A percentile compares a stretch with the other conserved stretches of the same genome.
These are phyloP conservation scores for Trichophyton schoenleinii DNA, from an alignment of 2,329 filamentous ascomycete genomes.

Conservation along the genomic window DNA sequence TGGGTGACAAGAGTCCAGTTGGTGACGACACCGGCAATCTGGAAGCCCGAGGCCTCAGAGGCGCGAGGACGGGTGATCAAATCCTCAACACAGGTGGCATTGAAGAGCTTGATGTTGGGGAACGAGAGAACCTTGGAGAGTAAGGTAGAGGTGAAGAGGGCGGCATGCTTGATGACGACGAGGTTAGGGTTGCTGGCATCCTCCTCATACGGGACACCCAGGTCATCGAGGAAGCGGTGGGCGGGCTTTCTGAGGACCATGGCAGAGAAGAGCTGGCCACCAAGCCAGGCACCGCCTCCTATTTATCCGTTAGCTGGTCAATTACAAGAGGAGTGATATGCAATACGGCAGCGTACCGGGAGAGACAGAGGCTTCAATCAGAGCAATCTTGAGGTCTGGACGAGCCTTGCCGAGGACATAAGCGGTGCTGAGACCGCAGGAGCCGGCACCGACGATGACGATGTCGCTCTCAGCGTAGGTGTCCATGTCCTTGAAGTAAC, in stretches of 20 bases:
- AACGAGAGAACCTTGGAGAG: conserved; percentile 70
- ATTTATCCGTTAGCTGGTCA: not conserved
- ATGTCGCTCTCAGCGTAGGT: conserved; percentile 84
- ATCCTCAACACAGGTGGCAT: conserved; percentile 84
- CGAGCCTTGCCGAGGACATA: conserved; percentile 73
- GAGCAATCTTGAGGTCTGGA: conserved; percentile 81
- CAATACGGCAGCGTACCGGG: conserved; percentile 38
- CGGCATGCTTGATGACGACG: conserved; percentile 88
- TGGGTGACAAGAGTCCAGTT: conserved; percentile 91
- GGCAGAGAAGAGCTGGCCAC: conserved; percentile 84
- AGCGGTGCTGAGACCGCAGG: conserved; percentile 72
- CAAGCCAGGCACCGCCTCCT: conserved; percentile 83
- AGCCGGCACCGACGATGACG: conserved; percentile 84
- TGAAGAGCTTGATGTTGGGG: conserved; percentile 93
- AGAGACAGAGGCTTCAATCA: conserved; percentile 76
- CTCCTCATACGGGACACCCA: conserved; percentile 77
- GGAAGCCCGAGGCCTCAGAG: conserved; percentile 42
- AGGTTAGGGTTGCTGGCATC: conserved; percentile 77
- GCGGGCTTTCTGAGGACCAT: conserved; percentile 94
- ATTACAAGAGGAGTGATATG: not conserved
- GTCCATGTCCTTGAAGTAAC: conserved; percentile 86
- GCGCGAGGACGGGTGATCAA: conserved; percentile 63
- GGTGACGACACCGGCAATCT: conserved; percentile 79
- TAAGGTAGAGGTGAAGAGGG: conserved; percentile 80
- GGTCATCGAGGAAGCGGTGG: conserved; percentile 66